Evolutionary conservation across 108 stramenopile species (phyloP).

Genomic region (Hondaea fermentalgiana): DNA sequence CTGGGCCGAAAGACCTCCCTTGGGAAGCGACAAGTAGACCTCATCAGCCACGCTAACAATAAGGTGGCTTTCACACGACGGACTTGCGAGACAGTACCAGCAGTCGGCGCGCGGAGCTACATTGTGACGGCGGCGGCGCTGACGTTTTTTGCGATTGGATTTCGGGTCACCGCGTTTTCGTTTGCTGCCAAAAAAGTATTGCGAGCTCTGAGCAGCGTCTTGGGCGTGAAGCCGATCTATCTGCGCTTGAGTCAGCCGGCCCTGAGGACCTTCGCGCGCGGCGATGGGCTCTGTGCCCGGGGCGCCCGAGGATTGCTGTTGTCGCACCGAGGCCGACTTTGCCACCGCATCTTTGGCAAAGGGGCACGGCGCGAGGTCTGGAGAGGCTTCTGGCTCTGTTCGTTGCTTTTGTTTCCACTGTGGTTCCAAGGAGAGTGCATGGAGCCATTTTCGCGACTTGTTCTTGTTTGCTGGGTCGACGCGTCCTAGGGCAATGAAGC

Average conservation of each 20-base stretch:
- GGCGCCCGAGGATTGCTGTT: neutral
- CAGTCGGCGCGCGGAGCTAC: neutral
- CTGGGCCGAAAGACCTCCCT: neutral
- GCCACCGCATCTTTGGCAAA: neutral
- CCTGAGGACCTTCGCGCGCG: neutral
- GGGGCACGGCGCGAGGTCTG: neutral
- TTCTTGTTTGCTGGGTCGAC: neutral
- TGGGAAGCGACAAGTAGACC: neutral
- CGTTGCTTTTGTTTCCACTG: neutral
- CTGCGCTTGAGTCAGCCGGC: neutral
- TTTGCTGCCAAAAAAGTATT: neutral
- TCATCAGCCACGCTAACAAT: slow-evolving; percentile 4
- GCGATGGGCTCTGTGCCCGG: no score
- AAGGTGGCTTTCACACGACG: neutral
- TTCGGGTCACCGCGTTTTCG: neutral
- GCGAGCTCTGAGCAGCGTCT: neutral
- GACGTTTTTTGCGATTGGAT: neutral
- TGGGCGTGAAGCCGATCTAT: neutral
- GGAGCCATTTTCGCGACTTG: neutral
- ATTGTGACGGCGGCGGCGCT: neutral
- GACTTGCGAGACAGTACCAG: slow-evolving; percentile 9
- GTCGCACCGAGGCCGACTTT: neutral
- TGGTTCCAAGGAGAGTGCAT: neutral
- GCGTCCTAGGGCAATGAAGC: neutral
- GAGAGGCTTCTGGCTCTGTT: neutral